phyloP scores from a whole-genome alignment of 306 rosid species.

The Cyclanthera cordifolia region DNA sequence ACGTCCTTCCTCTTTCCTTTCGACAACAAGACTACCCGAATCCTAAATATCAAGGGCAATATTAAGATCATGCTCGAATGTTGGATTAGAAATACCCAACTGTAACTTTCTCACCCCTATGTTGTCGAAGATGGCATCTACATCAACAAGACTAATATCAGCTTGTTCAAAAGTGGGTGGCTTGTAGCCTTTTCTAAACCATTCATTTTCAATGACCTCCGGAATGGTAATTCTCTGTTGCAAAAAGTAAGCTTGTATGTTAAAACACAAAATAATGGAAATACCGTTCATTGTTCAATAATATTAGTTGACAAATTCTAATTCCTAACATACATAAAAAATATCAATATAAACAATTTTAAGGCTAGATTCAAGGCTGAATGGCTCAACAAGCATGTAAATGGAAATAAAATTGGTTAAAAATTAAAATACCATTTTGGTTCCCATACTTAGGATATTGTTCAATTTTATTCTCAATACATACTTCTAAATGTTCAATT shows the following conservation, averaged over 20 bases:
- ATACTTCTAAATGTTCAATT: too few relatives aligned
- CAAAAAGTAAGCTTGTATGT: constrained; percentile 10
- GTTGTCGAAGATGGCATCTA: constrained; percentile 55
- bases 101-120: constrained; percentile 32
- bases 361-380: background rate
- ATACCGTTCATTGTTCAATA: background rate
- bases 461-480: too few relatives aligned
- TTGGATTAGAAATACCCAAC: constrained; percentile 3
- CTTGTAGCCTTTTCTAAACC: constrained; percentile 91
- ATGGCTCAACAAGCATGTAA: background rate
- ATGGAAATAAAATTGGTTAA: too few relatives aligned
- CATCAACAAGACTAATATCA: constrained; percentile 64
- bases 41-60: constrained; percentile 29
- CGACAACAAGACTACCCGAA: constrained; percentile 58
- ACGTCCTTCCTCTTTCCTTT: constrained; percentile 50
- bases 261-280: background rate
- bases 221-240: constrained; percentile 73
- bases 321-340: background rate
- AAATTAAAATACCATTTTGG: too few relatives aligned
- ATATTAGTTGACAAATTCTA: background rate
- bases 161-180: constrained; percentile 79
- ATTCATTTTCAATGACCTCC: constrained; percentile 78
- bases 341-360: background rate
- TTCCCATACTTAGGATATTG: too few relatives aligned
- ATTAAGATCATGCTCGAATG: background rate